Percentiles rank a stretch among this genome's conserved stretches.
phyloP scores from a whole-genome alignment of 306 rosid genomes.

The Lagenaria siceraria region DNA sequence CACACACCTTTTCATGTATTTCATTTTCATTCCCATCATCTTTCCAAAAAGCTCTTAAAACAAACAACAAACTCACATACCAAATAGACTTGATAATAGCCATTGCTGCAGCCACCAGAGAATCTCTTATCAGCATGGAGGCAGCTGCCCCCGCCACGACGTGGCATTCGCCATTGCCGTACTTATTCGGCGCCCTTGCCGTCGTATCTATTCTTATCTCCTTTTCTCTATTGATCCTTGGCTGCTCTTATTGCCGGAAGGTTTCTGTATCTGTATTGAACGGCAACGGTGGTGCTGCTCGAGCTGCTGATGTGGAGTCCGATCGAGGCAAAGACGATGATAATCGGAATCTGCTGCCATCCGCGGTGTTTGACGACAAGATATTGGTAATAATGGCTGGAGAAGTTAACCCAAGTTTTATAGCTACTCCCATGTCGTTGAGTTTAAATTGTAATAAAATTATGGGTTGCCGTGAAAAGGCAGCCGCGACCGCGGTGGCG shows the following conservation, averaged over 20 bases:
- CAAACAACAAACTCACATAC: not conserved
- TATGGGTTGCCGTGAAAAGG: constrained; percentile 12
- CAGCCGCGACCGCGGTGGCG: constrained; percentile 13
- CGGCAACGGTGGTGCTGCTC: constrained; percentile 1
- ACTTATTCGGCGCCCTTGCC: constrained; percentile 75
- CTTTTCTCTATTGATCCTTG: constrained; percentile 66
- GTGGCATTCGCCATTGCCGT: constrained; percentile 89
- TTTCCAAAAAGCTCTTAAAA: not conserved
- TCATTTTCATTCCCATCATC: not conserved
- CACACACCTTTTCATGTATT: not conserved
- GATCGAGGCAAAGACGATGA: constrained; percentile 21
- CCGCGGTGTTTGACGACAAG: constrained; percentile 44
- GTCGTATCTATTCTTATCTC: constrained; percentile 76
- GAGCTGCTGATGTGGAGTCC: constrained; percentile 39
- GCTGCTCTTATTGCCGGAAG: constrained; percentile 73
- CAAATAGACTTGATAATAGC: not conserved
- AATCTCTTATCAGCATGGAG: not conserved
- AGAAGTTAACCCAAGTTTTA: constrained; percentile 58
- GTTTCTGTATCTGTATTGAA: constrained; percentile 54
- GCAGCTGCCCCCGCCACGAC: constrained; percentile 28
- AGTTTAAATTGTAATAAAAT: too few species aligned
- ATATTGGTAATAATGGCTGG: constrained; percentile 91
- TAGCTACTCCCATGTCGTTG: constrained; percentile 60
- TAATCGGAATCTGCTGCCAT: constrained; percentile 21
- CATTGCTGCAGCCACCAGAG: not conserved